phyloP scores from a whole-genome alignment of 2,329 filamentous ascomycete species.

The Fulvia fulva region DNA sequence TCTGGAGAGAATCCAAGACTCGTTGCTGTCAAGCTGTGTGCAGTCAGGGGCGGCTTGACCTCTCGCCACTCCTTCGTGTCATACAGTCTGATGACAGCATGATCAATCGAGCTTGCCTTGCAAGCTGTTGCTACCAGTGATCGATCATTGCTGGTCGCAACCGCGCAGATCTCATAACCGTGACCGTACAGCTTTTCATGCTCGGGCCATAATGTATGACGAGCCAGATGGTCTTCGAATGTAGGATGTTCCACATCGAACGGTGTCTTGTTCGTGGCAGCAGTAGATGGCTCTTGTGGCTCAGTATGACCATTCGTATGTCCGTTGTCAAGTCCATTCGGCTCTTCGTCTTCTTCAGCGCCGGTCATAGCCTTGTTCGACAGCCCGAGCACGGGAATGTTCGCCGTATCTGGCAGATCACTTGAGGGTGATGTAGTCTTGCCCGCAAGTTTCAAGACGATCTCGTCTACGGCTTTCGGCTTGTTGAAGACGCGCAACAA shows the following conservation, averaged over 20 bases:
- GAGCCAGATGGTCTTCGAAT: conserved; percentile 81
- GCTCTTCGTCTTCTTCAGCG: conserved; percentile 33
- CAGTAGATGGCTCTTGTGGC: conserved; percentile 54
- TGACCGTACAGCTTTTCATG: conserved; percentile 96
- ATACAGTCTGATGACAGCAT: conserved; percentile 89
- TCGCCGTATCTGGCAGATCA: conserved; percentile 74
- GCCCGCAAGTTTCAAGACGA: conserved; percentile 40
- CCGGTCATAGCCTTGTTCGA: conserved; percentile 86
- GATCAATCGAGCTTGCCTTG: conserved; percentile 85
- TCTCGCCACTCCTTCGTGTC: conserved; percentile 86
- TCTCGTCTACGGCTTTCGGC: conserved; percentile 73
- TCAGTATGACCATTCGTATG: conserved; percentile 41
- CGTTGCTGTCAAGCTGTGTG: conserved; percentile 82
- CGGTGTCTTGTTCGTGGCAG: conserved; percentile 56
- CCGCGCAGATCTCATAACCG: conserved; percentile 90
- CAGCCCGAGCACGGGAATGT: conserved; percentile 89
- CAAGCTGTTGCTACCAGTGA: conserved; percentile 83
- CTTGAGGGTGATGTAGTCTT: conserved; percentile 13
- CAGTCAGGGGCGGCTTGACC: conserved; percentile 73
- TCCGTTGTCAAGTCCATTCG: conserved; percentile 20
- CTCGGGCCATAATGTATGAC: conserved; percentile 93
- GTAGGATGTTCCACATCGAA: conserved; percentile 71
- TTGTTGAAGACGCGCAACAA: conserved; percentile 93
- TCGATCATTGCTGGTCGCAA: conserved; percentile 73
- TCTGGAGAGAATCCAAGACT: conserved; percentile 74